Evolutionary conservation across 106 monocot species (phyloP).

Genomic region (Platanthera guangdongensis): DNA sequence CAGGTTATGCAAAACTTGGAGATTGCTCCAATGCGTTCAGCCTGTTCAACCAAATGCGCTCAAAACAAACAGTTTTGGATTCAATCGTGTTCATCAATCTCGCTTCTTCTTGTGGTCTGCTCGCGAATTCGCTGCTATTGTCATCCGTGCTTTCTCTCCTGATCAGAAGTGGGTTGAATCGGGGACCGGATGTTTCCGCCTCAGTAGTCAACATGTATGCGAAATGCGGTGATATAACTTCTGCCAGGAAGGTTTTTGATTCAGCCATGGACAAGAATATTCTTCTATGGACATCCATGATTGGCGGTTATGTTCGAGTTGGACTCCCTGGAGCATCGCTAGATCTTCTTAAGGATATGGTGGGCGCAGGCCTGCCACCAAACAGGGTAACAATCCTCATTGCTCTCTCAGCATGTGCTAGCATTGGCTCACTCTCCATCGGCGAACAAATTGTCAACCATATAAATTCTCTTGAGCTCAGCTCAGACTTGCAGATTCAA

Average conservation of each 20-base stretch:
- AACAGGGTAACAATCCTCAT: constrained; percentile 25
- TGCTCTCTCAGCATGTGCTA: constrained; percentile 31
- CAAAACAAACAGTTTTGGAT: constrained; percentile 10
- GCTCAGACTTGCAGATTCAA: constrained; percentile 17
- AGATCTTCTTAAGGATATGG: constrained; percentile 21
- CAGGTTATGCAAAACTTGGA: constrained; percentile 22
- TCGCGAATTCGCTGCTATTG: not conserved
- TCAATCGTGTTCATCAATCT: constrained; percentile 21
- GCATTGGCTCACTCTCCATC: constrained; percentile 12
- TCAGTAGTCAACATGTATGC: constrained; percentile 29
- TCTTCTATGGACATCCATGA: constrained; percentile 48
- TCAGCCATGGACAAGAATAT: constrained; percentile 21
- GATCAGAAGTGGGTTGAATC: constrained; percentile 20
- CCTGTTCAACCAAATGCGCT: constrained; percentile 29
- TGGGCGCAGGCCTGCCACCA: constrained; percentile 12
- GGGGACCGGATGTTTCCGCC: constrained; percentile 1
- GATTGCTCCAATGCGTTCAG: constrained; percentile 19
- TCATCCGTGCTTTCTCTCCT: constrained; percentile 23
- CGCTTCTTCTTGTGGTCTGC: constrained; percentile 11
- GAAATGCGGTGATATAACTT: constrained; percentile 25
- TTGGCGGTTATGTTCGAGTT: constrained; percentile 26
- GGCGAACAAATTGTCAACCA: constrained; percentile 20
- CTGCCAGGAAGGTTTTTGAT: constrained; percentile 33
- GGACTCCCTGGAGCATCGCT: constrained; percentile 22
- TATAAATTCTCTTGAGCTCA: constrained; percentile 7